Percentiles rank a stretch among this genome's conserved stretches.
phyloP scores from a whole-genome alignment of 2,329 filamentous ascomycete genomes.

The Fusarium tjaetaba region DNA sequence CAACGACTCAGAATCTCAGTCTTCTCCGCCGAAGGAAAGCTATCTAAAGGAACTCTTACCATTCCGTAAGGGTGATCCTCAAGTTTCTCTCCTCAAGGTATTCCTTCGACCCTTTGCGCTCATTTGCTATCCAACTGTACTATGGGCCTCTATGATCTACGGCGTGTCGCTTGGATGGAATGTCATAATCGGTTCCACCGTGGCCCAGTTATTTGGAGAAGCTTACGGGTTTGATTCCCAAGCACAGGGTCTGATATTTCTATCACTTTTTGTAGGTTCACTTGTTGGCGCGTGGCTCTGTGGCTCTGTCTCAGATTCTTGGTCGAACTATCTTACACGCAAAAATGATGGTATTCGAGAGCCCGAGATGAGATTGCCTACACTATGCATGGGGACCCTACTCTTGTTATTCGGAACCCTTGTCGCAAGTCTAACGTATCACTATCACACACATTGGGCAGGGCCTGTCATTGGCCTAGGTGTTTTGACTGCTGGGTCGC shows the following conservation, averaged over 20 bases:
- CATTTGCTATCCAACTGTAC: background rate
- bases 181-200: background rate
- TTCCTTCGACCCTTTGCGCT: background rate
- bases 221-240: background rate
- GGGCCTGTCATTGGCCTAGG: background rate
- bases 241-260: background rate
- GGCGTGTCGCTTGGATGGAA: background rate
- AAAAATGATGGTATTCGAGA: background rate
- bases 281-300: background rate
- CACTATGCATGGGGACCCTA: background rate
- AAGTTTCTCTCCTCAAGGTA: background rate
- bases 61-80: background rate
- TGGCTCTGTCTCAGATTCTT: background rate
- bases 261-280: background rate
- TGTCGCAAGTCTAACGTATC: background rate
- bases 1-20: background rate
- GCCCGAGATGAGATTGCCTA: background rate
- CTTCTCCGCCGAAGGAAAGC: background rate
- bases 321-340: background rate
- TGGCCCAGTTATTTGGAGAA: background rate
- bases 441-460: background rate
- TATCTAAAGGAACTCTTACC: background rate
- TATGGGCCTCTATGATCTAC: background rate
- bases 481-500: background rate
- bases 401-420: background rate